These are phyloP conservation scores for Elaphomyces granulatus DNA, from an alignment of 495 filamentous ascomycete genomes.

Conservation along the genomic window DNA sequence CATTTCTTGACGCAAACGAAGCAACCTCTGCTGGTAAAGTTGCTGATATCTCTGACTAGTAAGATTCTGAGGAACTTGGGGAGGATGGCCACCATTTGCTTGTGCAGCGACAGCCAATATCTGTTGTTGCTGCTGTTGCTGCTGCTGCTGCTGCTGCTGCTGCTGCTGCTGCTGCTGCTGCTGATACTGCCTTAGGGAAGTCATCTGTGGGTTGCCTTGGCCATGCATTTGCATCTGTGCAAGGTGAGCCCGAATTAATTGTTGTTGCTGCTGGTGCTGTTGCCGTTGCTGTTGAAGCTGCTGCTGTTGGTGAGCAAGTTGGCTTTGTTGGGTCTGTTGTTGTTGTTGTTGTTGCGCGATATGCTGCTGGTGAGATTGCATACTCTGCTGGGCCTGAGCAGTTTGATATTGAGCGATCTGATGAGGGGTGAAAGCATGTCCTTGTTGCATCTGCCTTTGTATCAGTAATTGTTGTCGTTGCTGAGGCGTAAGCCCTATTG, in stretches of 20 bases:
- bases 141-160: too few relatives aligned
- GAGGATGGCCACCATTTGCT: slow-evolving; percentile 27
- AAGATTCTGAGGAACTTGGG: slow-evolving; percentile 17
- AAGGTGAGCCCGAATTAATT: slow-evolving; percentile 3
- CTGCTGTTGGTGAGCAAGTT: slow-evolving; percentile 5
- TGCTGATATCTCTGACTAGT: slow-evolving; percentile 26
- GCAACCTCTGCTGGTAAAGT: slow-evolving; percentile 26
- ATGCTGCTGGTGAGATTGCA: slow-evolving; percentile 33
- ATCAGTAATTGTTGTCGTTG: slow-evolving; percentile 37
- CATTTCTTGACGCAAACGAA: slow-evolving; percentile 27
- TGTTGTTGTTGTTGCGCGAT: slow-evolving; percentile 18
- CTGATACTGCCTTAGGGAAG: too few relatives aligned
- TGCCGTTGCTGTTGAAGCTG: slow-evolving; percentile 3
- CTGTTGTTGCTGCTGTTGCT: slow-evolving; percentile 12
- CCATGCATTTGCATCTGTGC: slow-evolving; percentile 2
- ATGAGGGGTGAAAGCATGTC: slow-evolving; percentile 31
- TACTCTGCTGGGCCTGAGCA: slow-evolving; percentile 40
- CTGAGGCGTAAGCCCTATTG: slow-evolving; percentile 27
- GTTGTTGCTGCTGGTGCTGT: too few relatives aligned
- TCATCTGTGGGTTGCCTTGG: slow-evolving; percentile 1
- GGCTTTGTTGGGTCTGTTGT: slow-evolving; percentile 18
- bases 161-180: too few relatives aligned
- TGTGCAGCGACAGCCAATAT: slow-evolving; percentile 32
- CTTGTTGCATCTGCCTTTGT: slow-evolving; percentile 18
- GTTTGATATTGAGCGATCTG: slow-evolving; percentile 33